phyloP scores from a whole-genome alignment of 2,329 filamentous ascomycete genomes.

The Neofusicoccum laricinum region DNA sequence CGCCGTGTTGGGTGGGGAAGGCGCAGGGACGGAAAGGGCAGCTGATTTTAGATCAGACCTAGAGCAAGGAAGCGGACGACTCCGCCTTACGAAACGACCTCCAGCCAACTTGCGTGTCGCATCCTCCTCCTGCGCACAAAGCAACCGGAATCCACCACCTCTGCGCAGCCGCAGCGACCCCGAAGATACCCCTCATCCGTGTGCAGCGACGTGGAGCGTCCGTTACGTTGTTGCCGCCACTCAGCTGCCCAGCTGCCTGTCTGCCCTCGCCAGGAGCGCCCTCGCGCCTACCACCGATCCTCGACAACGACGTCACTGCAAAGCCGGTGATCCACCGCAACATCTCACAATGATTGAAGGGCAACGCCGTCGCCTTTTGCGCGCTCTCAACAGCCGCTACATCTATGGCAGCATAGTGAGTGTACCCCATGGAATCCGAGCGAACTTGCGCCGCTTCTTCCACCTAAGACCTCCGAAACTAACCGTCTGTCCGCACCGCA shows the following conservation, averaged over 20 bases:
- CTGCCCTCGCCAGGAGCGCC: constrained; percentile 12
- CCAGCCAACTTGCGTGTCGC: background rate
- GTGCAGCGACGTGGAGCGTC: background rate
- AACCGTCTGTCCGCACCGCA: constrained; percentile 40
- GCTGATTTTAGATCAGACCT: constrained; percentile 11
- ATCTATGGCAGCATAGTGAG: constrained; percentile 72
- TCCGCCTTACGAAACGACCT: constrained; percentile 15
- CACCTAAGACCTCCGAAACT: background rate
- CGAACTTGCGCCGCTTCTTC: constrained; percentile 12
- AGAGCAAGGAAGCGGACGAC: constrained; percentile 15
- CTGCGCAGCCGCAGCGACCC: background rate
- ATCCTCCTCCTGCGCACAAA: background rate
- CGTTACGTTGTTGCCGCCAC: background rate
- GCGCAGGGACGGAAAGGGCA: background rate
- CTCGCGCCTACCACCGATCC: constrained; percentile 11
- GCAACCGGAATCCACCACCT: background rate
- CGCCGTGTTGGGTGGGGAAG: background rate
- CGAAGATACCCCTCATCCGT: background rate
- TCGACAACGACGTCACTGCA: constrained; percentile 15
- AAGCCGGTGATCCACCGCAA: constrained; percentile 18
- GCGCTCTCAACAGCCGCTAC: constrained; percentile 68
- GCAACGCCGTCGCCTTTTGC: constrained; percentile 58
- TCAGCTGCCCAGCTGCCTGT: background rate
- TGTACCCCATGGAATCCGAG: constrained; percentile 27
- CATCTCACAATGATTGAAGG: constrained; percentile 33